Percentiles rank a stretch among this genome's conserved stretches.
Conservation (phyloP, 2,329 filamentous ascomycete genomes). For the Nemania sp. region DNA sequence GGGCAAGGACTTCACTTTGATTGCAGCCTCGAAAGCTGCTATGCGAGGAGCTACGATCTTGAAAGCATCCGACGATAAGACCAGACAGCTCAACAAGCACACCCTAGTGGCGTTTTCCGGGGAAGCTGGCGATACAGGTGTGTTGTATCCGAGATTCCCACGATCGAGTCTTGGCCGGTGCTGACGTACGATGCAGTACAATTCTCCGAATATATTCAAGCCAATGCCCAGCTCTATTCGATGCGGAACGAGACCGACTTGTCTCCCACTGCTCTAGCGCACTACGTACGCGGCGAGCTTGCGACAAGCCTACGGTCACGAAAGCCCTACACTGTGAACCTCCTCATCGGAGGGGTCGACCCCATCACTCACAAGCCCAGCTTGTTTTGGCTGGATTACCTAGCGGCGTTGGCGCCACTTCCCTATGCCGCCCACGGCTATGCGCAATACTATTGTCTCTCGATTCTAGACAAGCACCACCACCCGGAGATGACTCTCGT, state of each 20-base stretch:
- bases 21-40: conserved; percentile 95
- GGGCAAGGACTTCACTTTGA: conserved; percentile 98
- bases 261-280: conserved; percentile 82
- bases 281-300: conserved; percentile 93
- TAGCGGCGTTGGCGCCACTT: conserved; percentile 82
- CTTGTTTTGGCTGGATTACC: conserved; percentile 96
- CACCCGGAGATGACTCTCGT: conserved; percentile 89
- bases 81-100: conserved; percentile 86
- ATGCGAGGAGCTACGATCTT: conserved; percentile 97
- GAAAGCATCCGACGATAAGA: conserved; percentile 97
- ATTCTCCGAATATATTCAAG: conserved; percentile 99
- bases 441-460: conserved; percentile 99
- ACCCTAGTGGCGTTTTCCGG: conserved; percentile 94
- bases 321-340: conserved; percentile 95
- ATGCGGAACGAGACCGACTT: conserved; percentile 97
- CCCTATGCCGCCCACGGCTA: conserved; percentile 98
- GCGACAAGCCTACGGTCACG: conserved; percentile 87
- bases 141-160: conserved; percentile 28
- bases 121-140: conserved; percentile 94
- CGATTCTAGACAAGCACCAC: conserved; percentile 97
- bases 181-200: conserved; percentile 65
- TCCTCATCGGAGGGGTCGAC: conserved; percentile 91
- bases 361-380: conserved; percentile 87
- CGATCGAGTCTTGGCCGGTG: neutral
- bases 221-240: conserved; percentile 95